A percentile compares a stretch with the other conserved stretches of the same genome.
These are phyloP conservation scores for Draba incana DNA, from an alignment of 345 rosid genomes.

Conservation along the genomic window DNA sequence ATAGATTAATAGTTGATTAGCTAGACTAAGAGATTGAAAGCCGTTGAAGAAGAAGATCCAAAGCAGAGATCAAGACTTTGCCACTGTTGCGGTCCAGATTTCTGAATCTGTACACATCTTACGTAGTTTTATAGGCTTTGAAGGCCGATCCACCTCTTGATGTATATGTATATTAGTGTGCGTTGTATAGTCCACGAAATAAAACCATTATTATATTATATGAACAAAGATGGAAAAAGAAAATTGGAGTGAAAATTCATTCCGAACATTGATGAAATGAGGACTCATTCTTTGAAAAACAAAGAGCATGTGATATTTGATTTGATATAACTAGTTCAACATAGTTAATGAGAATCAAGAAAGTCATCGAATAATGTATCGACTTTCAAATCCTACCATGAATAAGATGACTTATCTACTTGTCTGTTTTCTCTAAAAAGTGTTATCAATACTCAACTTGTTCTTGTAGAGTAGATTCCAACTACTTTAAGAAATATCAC, in stretches of 20 bases:
- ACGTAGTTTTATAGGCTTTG: too few relatives aligned
- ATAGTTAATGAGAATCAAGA: slow-evolving; percentile 2
- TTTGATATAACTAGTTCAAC: not conserved
- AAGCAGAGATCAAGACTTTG: too few relatives aligned
- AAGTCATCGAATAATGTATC: slow-evolving; percentile 15
- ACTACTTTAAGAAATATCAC: not conserved
- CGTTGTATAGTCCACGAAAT: too few relatives aligned
- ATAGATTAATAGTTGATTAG: too few relatives aligned
- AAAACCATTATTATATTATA: too few relatives aligned
- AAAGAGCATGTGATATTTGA: not conserved
- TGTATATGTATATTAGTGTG: too few relatives aligned
- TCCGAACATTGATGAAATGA: not conserved
- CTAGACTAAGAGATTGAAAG: too few relatives aligned
- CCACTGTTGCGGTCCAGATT: too few relatives aligned
- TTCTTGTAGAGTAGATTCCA: slow-evolving; percentile 18
- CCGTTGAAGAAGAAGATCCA: too few relatives aligned
- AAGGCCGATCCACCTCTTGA: too few relatives aligned
- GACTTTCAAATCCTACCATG: slow-evolving; percentile 28
- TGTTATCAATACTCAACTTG: not conserved
- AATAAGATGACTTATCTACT: not conserved
- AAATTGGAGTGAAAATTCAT: not conserved
- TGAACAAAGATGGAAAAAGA: not conserved
- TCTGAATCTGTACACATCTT: too few relatives aligned
- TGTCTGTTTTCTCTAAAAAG: slow-evolving; percentile 1
- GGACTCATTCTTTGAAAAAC: too few relatives aligned